Percentiles rank a stretch among this genome's conserved stretches.
Conservation (phyloP, 805 yeast genomes). For the Starmerella bacillaris region DNA sequence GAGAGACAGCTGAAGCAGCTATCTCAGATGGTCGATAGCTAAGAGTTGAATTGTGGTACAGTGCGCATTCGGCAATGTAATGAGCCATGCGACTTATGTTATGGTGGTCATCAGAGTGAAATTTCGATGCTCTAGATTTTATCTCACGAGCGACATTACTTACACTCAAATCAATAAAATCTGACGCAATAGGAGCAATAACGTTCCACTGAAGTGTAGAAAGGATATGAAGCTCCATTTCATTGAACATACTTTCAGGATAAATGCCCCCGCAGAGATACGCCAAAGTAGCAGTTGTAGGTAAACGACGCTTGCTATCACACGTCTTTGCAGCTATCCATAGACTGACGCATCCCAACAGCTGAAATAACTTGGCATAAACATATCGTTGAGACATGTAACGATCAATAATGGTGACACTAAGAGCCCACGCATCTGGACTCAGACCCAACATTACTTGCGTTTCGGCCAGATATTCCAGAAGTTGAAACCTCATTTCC, state of each 20-base stretch:
- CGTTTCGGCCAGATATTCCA: constrained; percentile 60
- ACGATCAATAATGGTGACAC: constrained; percentile 67
- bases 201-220: constrained; percentile 57
- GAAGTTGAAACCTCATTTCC: constrained; percentile 50
- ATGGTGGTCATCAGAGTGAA: constrained; percentile 10
- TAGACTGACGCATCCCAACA: constrained; percentile 76
- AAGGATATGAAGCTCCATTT: constrained; percentile 63
- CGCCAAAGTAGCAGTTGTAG: constrained; percentile 53
- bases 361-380: constrained; percentile 67
- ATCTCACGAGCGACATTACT: constrained; percentile 8
- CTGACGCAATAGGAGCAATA: constrained; percentile 41
- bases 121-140: constrained; percentile 3
- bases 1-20: constrained; percentile 23
- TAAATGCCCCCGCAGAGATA: constrained; percentile 52
- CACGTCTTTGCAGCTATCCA: constrained; percentile 85
- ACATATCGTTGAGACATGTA: constrained; percentile 80
- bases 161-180: constrained; percentile 24
- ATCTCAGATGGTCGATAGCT: constrained; percentile 19
- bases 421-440: constrained; percentile 49
- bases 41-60: constrained; percentile 21
- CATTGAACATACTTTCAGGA: constrained; percentile 42
- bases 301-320: constrained; percentile 58
- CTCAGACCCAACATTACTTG: constrained; percentile 42
- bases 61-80: constrained; percentile 24
- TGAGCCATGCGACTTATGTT: constrained; percentile 14